These are phyloP conservation scores for Tagetes erecta DNA, from an alignment of 129 eudicot genomes.

Conservation along the genomic window DNA sequence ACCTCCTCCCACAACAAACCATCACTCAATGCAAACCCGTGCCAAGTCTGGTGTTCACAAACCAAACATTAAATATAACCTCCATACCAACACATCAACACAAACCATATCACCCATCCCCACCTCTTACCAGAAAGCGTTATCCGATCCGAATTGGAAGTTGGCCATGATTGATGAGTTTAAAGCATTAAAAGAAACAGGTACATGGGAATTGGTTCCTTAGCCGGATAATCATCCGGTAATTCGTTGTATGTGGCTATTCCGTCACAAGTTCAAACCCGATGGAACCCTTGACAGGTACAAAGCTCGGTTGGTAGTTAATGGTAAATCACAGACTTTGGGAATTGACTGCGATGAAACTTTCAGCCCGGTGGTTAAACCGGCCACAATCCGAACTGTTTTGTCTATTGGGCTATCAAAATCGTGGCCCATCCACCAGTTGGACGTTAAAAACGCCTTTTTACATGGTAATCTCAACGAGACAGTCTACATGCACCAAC, in stretches of 20 bases:
- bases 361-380: background rate
- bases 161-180: background rate
- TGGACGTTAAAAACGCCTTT: background rate
- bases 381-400: background rate
- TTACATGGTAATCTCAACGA: background rate
- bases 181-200: background rate
- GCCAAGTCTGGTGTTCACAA: no score
- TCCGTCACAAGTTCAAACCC: no score
- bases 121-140: no score
- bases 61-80: no score
- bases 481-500: background rate
- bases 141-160: no score
- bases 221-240: background rate
- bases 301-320: no score
- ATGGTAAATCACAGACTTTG: background rate
- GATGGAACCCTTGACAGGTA: no score
- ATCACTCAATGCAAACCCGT: no score
- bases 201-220: background rate
- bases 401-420: no score
- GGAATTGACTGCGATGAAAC: background rate
- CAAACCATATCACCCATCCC: no score
- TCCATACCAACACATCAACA: no score
- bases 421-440: background rate
- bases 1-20: no score
- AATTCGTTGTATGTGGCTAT: background rate